These are phyloP conservation scores for Phellinidium pouzarii DNA, from an alignment of 1,284 basidiomycete species.

Conservation along the genomic window DNA sequence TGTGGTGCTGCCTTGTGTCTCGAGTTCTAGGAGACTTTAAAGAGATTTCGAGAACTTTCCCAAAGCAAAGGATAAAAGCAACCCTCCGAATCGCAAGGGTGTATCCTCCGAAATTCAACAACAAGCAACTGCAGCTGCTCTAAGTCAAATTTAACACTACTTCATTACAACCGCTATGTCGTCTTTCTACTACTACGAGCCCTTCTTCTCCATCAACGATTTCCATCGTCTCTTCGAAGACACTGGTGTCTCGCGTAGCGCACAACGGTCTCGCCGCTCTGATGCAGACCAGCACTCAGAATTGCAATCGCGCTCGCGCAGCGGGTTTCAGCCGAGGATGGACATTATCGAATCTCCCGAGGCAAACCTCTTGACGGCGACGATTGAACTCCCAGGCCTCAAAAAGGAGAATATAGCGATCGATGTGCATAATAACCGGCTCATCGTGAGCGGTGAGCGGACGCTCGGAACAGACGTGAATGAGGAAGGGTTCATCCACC, in stretches of 20 bases:
- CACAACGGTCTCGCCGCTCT: not conserved
- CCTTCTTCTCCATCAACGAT: constrained; percentile 36
- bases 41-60: too few relatives aligned
- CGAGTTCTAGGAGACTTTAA: too few relatives aligned
- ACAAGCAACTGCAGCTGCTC: too few relatives aligned
- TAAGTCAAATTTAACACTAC: too few relatives aligned
- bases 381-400: constrained; percentile 38
- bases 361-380: constrained; percentile 8
- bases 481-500: constrained; percentile 40
- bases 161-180: too few relatives aligned
- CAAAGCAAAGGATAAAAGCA: too few relatives aligned
- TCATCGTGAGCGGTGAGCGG: constrained; percentile 41
- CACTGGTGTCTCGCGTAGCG: constrained; percentile 26
- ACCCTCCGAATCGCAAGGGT: too few relatives aligned
- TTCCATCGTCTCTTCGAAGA: constrained; percentile 46
- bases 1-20: too few relatives aligned
- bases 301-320: not conserved
- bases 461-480: constrained; percentile 30
- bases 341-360: constrained; percentile 10
- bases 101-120: too few relatives aligned
- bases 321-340: constrained; percentile 6
- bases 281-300: not conserved
- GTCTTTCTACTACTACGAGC: constrained; percentile 39
- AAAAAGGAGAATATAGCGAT: constrained; percentile 27
- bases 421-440: constrained; percentile 34